Evolutionary conservation across 305 asterid species (phyloP).

Genomic region (Euphrasia arctica): DNA sequence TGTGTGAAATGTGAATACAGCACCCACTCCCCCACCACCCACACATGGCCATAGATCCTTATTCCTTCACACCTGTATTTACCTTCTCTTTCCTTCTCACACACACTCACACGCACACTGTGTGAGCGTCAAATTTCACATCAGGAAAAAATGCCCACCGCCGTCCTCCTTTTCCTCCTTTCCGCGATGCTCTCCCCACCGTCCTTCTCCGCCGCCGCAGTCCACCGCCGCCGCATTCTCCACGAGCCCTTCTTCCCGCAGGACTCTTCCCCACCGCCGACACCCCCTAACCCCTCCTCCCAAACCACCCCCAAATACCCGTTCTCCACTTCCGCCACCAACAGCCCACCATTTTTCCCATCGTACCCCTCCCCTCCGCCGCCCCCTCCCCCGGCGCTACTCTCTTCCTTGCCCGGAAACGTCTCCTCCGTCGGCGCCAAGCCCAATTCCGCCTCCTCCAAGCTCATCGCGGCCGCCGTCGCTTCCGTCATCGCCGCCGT

Average conservation of each 20-base stretch:
- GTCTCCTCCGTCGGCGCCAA: conserved; percentile 55
- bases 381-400: conserved; percentile 50
- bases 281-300: conserved; percentile 34
- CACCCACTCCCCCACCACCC: background rate
- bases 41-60: background rate
- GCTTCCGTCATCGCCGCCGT: conserved; percentile 59
- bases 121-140: background rate
- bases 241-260: conserved; percentile 77
- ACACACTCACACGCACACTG: background rate
- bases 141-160: conserved; percentile 14
- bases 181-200: conserved; percentile 22
- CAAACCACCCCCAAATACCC: conserved; percentile 44
- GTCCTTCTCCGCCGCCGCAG: conserved; percentile 21
- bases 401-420: conserved; percentile 74
- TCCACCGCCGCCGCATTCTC: conserved; percentile 68
- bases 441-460: conserved; percentile 43
- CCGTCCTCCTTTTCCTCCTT: conserved; percentile 28
- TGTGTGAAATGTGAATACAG: background rate
- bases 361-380: conserved; percentile 61
- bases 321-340: conserved; percentile 47
- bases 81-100: conserved; percentile 4
- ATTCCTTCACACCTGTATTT: conserved; percentile 10
- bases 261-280: conserved; percentile 50
- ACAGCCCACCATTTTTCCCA: conserved; percentile 66
- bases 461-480: conserved; percentile 60